These are phyloP conservation scores for Solanum bukasovii DNA, from an alignment of 257 asterid species.

Conservation along the genomic window DNA sequence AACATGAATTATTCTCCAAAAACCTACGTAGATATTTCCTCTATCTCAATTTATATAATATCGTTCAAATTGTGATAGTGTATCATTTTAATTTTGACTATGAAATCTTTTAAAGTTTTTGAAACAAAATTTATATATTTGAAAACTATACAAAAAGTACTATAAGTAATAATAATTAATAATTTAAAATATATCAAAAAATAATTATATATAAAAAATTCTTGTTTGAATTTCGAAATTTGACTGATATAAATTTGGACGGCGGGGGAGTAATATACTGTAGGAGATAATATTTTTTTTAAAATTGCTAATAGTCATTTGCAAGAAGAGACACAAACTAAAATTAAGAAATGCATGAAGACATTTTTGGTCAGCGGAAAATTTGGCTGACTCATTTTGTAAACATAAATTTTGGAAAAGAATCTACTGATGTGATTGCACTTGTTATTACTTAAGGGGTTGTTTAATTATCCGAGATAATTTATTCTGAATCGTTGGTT, in stretches of 20 bases:
- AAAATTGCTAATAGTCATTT: not conserved
- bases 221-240: not conserved
- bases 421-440: constrained; percentile 24
- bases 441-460: not conserved
- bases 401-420: constrained; percentile 5
- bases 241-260: not conserved
- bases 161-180: too few species aligned
- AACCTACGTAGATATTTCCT: not conserved
- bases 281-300: not conserved
- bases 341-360: constrained; percentile 32
- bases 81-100: too few species aligned
- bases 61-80: too few species aligned
- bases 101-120: too few species aligned
- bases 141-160: too few species aligned
- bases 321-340: not conserved
- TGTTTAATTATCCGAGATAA: too few species aligned
- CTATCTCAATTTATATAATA: too few species aligned
- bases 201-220: not conserved
- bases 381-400: constrained; percentile 6
- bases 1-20: not conserved
- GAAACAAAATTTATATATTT: too few species aligned
- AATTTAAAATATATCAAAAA: not conserved
- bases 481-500: not conserved
- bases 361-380: constrained; percentile 16
- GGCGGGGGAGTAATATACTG: not conserved